Base-by-base conservation (phyloP, 2,329 filamentous ascomycete species). In the Arthrobotrys sinensis region DNA sequence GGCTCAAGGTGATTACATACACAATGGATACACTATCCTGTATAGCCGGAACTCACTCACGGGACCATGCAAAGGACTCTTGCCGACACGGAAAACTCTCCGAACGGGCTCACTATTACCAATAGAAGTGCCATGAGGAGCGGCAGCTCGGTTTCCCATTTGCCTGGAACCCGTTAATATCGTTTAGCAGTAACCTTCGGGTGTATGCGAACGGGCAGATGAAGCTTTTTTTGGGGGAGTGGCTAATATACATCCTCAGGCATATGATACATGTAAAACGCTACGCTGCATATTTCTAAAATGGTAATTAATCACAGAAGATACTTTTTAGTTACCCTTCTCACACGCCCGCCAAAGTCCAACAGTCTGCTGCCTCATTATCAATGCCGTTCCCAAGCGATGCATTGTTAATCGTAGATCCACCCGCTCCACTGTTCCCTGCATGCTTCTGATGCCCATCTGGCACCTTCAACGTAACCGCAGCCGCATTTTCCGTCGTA, bases 311-410 rank as follows among this genome's bases (percentile, higher is more conserved):
- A 21, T 60, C 40, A 16, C 24, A 62, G 32, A 57, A 10, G 10
- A 38, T 57, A 57, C 32, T 38, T 16, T 36, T 53, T 50, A 32
- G 57, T 34, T n/a, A n/a, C n/a, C n/a, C 52, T 38, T 36, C 10
- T 80, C 77, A 80, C 43, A 80, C 70, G 24, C 80, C 80, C 32
- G 80, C 80, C 72, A 81, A 45, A 48, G 40, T 71, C 80, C 80
- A 81, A 73, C 80, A 81, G 63, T 80, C 80, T 50, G 65, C 80
- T 40, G 66, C 73, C 19, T 77, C 73, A 46, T 48, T 76, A 64
- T 75, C 80, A 69, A 69, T 48, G 38, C 62, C 76, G 14, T 66
- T 73, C 28, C 32, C 57, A 55, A 69, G 62, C 65, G 48, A 55
- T 36, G 55, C 64, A 64, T 65, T 64, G n/a, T 40, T 60, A 76